phyloP scores from a whole-genome alignment of 1,284 basidiomycete species.

The Pseudozyma sp. region DNA sequence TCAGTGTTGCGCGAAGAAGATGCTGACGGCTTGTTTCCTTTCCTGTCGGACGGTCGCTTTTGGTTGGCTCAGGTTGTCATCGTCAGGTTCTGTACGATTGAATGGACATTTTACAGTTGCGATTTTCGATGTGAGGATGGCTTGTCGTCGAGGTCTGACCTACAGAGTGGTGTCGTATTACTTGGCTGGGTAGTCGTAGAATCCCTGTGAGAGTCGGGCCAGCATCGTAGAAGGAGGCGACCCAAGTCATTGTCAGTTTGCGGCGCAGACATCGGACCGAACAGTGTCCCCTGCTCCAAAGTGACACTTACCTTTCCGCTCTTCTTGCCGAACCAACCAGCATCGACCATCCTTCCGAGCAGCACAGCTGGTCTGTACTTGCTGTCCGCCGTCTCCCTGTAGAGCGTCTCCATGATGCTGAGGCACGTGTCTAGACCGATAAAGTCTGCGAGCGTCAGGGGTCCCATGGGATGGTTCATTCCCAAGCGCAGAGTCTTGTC shows the following conservation, averaged over 20 bases:
- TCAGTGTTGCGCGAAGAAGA: no score
- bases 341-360: constrained; percentile 94
- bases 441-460: constrained; percentile 72
- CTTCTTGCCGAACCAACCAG: constrained; percentile 93
- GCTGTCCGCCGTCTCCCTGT: constrained; percentile 84
- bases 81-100: neutral
- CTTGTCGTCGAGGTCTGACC: neutral
- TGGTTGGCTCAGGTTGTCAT: neutral
- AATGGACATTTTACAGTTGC: no score
- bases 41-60: neutral
- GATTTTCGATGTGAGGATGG: no score
- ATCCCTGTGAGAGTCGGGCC: constrained; percentile 40
- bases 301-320: constrained; percentile 67
- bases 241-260: constrained; percentile 1
- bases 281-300: neutral
- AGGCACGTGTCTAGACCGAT: constrained; percentile 86
- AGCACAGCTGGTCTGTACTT: constrained; percentile 94
- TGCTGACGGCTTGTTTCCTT: neutral
- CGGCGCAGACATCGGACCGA: neutral
- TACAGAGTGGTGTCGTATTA: constrained; percentile 1
- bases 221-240: neutral
- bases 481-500: constrained; percentile 92
- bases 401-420: constrained; percentile 62
- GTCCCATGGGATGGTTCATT: constrained; percentile 95
- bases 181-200: constrained; percentile 62